These are phyloP conservation scores for Colletotrichum graminicola DNA, from an alignment of 2,329 filamentous ascomycete species.

Conservation along the genomic window DNA sequence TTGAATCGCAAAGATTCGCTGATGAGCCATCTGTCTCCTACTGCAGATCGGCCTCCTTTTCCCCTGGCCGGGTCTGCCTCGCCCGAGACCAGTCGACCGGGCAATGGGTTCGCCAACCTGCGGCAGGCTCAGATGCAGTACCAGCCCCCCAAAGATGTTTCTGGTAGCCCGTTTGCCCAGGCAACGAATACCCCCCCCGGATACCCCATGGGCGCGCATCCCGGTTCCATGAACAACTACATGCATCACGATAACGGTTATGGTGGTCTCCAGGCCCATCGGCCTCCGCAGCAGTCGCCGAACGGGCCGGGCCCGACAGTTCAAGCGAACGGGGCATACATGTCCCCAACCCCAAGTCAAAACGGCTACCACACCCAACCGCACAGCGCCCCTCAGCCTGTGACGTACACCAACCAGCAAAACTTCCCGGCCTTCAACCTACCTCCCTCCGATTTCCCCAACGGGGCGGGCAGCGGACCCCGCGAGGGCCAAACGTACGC, in stretches of 20 bases:
- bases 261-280: slow-evolving; percentile 48
- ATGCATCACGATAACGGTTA: slow-evolving; percentile 56
- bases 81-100: slow-evolving; percentile 61
- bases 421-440: slow-evolving; percentile 74
- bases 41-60: slow-evolving; percentile 58
- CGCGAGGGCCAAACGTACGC: slow-evolving; percentile 55
- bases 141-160: slow-evolving; percentile 59
- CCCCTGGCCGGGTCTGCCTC: slow-evolving; percentile 58
- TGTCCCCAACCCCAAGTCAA: slow-evolving; percentile 65
- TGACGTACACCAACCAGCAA: slow-evolving; percentile 69
- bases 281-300: slow-evolving; percentile 56
- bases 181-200: slow-evolving; percentile 56
- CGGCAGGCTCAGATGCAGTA: slow-evolving; percentile 58
- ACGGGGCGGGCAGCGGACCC: slow-evolving; percentile 46
- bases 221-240: slow-evolving; percentile 58
- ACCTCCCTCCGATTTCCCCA: slow-evolving; percentile 69
- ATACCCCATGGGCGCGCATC: slow-evolving; percentile 46
- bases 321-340: slow-evolving; percentile 62
- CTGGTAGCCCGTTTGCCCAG: slow-evolving; percentile 61
- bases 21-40: slow-evolving; percentile 63
- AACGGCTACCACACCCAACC: slow-evolving; percentile 63
- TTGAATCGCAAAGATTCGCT: slow-evolving; percentile 80
- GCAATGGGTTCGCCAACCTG: slow-evolving; percentile 56
- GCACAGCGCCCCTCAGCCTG: slow-evolving; percentile 59
- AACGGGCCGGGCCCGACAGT: slow-evolving; percentile 59